Conservation (phyloP, 1,284 basidiomycete genomes). For the Apiotrichum gamsii region DNA sequence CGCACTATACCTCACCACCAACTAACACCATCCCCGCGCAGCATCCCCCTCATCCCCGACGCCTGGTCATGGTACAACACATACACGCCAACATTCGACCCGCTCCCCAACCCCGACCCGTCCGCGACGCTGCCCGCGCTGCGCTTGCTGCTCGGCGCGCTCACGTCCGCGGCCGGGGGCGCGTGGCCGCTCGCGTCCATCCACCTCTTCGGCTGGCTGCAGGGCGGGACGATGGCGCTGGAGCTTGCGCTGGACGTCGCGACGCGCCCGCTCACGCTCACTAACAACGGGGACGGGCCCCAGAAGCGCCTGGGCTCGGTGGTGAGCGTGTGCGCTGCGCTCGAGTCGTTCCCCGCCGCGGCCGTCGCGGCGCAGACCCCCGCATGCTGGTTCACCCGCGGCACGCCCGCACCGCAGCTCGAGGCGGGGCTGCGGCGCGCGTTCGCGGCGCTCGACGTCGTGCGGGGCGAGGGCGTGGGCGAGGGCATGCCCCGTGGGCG, state of each 20-base stretch:
- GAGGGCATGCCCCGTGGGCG: constrained; percentile 68
- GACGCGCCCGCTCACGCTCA: constrained; percentile 2
- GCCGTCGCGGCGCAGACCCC: constrained; percentile 55
- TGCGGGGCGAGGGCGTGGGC: constrained; percentile 39
- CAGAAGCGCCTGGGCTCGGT: constrained; percentile 51
- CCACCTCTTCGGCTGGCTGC: constrained; percentile 83
- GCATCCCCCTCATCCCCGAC: constrained; percentile 72
- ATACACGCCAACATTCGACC: constrained; percentile 70
- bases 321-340: constrained; percentile 61
- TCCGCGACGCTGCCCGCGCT: constrained; percentile 55
- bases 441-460: constrained; percentile 54
- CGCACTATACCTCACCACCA: no score
- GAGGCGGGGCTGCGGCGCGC: constrained; percentile 57
- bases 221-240: constrained; percentile 73
- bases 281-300: not conserved
- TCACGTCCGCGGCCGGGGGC: constrained; percentile 47
- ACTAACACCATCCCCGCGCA: no score
- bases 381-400: constrained; percentile 57
- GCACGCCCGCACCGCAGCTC: constrained; percentile 32
- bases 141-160: constrained; percentile 54
- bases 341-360: constrained; percentile 68
- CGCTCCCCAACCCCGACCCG: constrained; percentile 64
- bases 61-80: constrained; percentile 84
- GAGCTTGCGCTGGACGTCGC: constrained; percentile 55
- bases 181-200: constrained; percentile 66